These are phyloP conservation scores for Nidularia sp. DNA, from an alignment of 768 basidiomycete species.

Conservation along the genomic window DNA sequence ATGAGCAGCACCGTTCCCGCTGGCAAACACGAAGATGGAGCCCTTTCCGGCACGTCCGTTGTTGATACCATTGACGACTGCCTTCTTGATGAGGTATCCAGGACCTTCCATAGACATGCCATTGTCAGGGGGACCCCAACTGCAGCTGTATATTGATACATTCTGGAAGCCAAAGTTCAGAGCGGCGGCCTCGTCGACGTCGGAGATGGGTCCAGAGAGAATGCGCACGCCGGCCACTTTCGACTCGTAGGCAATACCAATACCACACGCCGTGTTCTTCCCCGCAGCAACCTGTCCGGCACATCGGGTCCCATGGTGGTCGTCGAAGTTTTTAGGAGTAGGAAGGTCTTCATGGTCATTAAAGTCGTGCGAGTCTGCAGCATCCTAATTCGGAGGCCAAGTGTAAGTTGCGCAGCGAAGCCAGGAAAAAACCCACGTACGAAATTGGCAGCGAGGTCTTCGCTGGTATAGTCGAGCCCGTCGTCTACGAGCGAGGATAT, in stretches of 20 bases:
- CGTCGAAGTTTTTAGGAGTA: constrained; percentile 82
- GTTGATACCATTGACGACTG: constrained; percentile 90
- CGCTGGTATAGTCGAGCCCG: constrained; percentile 85
- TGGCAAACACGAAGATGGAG: constrained; percentile 94
- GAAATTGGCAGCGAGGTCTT: constrained; percentile 88
- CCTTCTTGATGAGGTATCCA: constrained; percentile 85
- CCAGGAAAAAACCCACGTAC: constrained; percentile 43
- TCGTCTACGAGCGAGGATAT: constrained; percentile 92
- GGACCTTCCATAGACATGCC: constrained; percentile 95
- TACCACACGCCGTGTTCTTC: constrained; percentile 89
- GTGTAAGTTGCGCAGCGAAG: too few species aligned
- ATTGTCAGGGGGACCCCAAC: constrained; percentile 97
- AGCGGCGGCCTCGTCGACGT: constrained; percentile 92
- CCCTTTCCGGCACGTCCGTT: constrained; percentile 89
- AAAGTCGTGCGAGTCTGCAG: constrained; percentile 89
- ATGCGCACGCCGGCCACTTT: constrained; percentile 94
- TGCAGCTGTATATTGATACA: constrained; percentile 92
- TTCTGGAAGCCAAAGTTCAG: constrained; percentile 93
- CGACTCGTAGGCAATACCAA: constrained; percentile 90
- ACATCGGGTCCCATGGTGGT: constrained; percentile 96
- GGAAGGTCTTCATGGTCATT: constrained; percentile 91
- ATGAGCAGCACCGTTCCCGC: constrained; percentile 87
- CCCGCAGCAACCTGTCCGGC: constrained; percentile 94
- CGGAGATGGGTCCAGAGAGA: constrained; percentile 90
- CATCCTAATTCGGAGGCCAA: constrained; percentile 46